A percentile compares a stretch with the other conserved stretches of the same genome.
phyloP scores from a whole-genome alignment of 805 yeast species.

The Kurtzmaniella cleridarum region DNA sequence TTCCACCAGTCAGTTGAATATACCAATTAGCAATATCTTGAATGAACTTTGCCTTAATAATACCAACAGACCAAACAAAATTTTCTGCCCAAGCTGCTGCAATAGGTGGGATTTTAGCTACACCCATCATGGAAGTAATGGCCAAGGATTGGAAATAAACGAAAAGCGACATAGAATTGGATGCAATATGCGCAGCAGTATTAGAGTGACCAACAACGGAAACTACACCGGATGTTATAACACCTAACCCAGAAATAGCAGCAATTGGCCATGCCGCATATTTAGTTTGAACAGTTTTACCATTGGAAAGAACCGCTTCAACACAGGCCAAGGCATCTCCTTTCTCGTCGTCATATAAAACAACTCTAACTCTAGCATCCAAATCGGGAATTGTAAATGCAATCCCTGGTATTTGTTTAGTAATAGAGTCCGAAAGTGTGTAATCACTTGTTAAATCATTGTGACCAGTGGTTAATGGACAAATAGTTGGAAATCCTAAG shows the following conservation, averaged over 20 bases:
- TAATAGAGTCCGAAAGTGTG: conserved; percentile 34
- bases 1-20: conserved; percentile 91
- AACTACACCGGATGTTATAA: conserved; percentile 79
- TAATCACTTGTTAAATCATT: conserved; percentile 60
- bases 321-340: conserved; percentile 77
- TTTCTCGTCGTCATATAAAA: conserved; percentile 48
- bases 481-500: conserved; percentile 43
- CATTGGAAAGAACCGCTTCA: conserved; percentile 78
- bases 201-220: conserved; percentile 84
- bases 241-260: conserved; percentile 81
- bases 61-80: conserved; percentile 94
- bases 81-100: conserved; percentile 98
- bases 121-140: conserved; percentile 93
- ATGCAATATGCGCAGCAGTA: conserved; percentile 96
- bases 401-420: conserved; percentile 63
- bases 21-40: conserved; percentile 89
- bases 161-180: conserved; percentile 87
- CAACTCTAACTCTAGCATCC: conserved; percentile 83
- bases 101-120: conserved; percentile 86
- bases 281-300: conserved; percentile 88
- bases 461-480: conserved; percentile 88
- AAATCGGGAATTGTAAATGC: conserved; percentile 91
- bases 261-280: conserved; percentile 97
- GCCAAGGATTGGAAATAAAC: conserved; percentile 93
- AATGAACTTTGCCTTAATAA: conserved; percentile 70